phyloP scores from a whole-genome alignment of 768 basidiomycete species.

The Leccinum truebloodii region DNA sequence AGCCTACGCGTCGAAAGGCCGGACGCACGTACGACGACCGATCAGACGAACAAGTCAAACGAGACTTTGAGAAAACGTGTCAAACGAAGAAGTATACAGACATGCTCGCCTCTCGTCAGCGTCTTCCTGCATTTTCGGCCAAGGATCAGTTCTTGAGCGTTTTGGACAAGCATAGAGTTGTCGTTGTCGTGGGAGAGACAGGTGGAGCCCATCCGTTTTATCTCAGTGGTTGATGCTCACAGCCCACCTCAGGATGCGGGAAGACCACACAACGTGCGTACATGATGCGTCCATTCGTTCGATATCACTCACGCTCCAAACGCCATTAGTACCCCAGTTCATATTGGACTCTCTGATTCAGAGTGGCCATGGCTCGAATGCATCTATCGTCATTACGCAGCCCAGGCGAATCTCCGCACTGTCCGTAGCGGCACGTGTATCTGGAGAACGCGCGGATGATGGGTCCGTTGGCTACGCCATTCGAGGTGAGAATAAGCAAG shows the following conservation, averaged over 20 bases:
- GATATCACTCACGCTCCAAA: background rate
- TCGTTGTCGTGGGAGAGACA: conserved; percentile 90
- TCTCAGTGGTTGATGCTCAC: conserved; percentile 3
- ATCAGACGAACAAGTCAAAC: conserved; percentile 49
- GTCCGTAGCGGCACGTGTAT: conserved; percentile 85
- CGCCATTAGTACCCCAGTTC: conserved; percentile 74
- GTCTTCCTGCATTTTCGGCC: conserved; percentile 76
- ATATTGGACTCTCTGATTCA: conserved; percentile 82
- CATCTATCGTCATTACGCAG: conserved; percentile 84
- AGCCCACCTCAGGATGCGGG: conserved; percentile 60
- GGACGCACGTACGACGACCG: conserved; percentile 40
- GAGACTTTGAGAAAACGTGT: conserved; percentile 51
- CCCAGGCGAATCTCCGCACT: conserved; percentile 88
- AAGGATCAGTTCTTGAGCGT: conserved; percentile 60
- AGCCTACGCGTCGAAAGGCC: conserved; percentile 3
- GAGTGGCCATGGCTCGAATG: conserved; percentile 56
- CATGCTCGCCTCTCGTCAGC: conserved; percentile 56
- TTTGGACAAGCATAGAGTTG: conserved; percentile 60
- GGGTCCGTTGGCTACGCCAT: conserved; percentile 87
- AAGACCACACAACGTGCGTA: conserved; percentile 83
- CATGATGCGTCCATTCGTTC: background rate
- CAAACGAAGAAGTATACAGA: conserved; percentile 50
- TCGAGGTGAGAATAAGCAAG: conserved; percentile 77
- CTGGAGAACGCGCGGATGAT: conserved; percentile 74
- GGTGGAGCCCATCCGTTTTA: conserved; percentile 42